Conservation (phyloP, 768 basidiomycete genomes). For the Panellus pusillus region DNA sequence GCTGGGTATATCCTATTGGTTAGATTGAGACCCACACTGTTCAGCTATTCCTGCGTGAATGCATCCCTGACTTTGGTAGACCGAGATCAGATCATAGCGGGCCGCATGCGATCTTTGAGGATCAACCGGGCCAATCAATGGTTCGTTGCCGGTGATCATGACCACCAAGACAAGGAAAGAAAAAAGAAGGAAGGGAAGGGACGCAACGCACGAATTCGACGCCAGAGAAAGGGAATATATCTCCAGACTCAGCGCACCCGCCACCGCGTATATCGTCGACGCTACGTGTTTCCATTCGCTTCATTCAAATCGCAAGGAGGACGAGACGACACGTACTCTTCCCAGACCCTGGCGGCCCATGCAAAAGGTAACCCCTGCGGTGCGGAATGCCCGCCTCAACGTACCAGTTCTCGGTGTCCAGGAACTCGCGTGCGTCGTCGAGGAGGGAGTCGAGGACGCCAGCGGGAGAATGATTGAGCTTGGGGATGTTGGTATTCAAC, state of each 20-base stretch:
- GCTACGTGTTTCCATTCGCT: conserved; percentile 2
- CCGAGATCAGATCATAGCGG: no score
- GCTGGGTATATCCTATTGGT: no score
- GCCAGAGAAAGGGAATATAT: conserved; percentile 48
- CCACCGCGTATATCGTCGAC: conserved; percentile 28
- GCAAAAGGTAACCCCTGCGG: conserved; percentile 34
- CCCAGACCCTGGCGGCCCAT: conserved; percentile 37
- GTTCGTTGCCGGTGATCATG: no score
- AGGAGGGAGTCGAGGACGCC: conserved; percentile 30
- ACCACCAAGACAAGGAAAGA: no score
- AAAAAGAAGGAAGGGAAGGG: neutral
- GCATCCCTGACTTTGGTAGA: no score
- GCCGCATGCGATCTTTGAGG: no score
- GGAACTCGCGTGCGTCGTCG: conserved; percentile 33
- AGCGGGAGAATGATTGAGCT: conserved; percentile 32
- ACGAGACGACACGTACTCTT: conserved; percentile 31
- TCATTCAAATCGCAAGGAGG: no score
- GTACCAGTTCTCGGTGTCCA: conserved; percentile 36
- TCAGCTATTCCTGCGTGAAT: no score
- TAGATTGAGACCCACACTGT: no score
- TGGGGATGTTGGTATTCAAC: neutral
- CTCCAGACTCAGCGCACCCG: conserved; percentile 54
- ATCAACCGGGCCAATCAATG: no score
- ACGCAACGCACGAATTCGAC: conserved; percentile 24
- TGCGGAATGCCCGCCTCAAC: conserved; percentile 35